Evolutionary conservation across 2,329 filamentous ascomycete genomes (phyloP).

Genomic region (Balansia obtecta): DNA sequence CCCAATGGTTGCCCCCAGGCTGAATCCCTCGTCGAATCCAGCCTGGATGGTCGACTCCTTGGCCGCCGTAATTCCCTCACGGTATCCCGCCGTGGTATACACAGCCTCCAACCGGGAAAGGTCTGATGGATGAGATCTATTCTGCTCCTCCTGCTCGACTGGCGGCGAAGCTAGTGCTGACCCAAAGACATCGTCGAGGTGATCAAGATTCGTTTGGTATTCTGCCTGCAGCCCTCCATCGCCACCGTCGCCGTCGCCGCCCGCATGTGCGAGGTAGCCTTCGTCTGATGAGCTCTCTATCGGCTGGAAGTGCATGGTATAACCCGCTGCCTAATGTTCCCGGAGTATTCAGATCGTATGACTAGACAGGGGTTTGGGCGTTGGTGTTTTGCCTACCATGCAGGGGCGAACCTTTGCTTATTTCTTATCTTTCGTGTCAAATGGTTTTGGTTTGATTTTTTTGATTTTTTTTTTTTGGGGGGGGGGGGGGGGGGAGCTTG

Average conservation of each 20-base stretch:
- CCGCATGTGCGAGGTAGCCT: slow-evolving; percentile 11
- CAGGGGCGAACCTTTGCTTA: not conserved
- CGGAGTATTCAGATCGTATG: not conserved
- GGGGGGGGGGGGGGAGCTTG: too few species aligned
- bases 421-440: not conserved
- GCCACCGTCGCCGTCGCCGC: slow-evolving; percentile 1
- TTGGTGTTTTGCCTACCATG: slow-evolving; percentile 34
- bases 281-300: slow-evolving; percentile 18
- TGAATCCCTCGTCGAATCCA: slow-evolving; percentile 87
- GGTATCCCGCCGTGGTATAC: slow-evolving; percentile 78
- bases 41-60: slow-evolving; percentile 69
- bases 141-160: slow-evolving; percentile 7
- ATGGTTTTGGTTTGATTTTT: too few species aligned
- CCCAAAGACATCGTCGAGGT: slow-evolving; percentile 26
- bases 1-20: slow-evolving; percentile 71
- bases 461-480: too few species aligned
- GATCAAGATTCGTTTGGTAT: slow-evolving; percentile 8
- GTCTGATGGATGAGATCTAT: slow-evolving; percentile 41
- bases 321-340: not conserved
- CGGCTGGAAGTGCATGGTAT: slow-evolving; percentile 24
- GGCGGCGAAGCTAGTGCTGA: slow-evolving; percentile 14
- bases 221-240: slow-evolving; percentile 6
- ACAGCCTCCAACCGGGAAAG: slow-evolving; percentile 61
- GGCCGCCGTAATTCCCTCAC: slow-evolving; percentile 68
- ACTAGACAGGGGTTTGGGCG: not conserved